Percentiles rank a stretch among this genome's conserved stretches.
Conservation (phyloP, 306 rosid species). For the Prunus fruticosa region DNA sequence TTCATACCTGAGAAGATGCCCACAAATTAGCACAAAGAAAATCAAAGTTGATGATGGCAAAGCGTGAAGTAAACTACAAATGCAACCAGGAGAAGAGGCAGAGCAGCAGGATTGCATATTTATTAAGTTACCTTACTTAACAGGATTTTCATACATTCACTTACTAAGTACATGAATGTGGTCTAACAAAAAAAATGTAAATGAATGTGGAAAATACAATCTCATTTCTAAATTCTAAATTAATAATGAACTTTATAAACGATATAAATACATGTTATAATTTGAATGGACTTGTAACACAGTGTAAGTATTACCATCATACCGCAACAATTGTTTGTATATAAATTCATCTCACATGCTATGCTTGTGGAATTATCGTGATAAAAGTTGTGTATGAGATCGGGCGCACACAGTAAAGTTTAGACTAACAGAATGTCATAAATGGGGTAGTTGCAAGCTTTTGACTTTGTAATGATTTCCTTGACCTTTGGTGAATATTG, state of each 20-base stretch:
- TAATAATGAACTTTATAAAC: too few species aligned
- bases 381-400: neutral
- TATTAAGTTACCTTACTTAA: neutral
- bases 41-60: slow-evolving; percentile 2
- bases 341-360: too few species aligned
- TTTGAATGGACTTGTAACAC: too few species aligned
- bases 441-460: neutral
- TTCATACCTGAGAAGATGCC: slow-evolving; percentile 25
- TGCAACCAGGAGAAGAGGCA: neutral
- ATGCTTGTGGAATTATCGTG: too few species aligned
- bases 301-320: too few species aligned
- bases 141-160: too few species aligned
- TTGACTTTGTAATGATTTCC: neutral
- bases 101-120: neutral
- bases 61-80: neutral
- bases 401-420: neutral
- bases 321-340: too few species aligned
- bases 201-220: too few species aligned
- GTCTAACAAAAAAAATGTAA: too few species aligned
- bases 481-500: neutral
- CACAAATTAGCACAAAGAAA: slow-evolving; percentile 16
- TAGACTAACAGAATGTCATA: neutral
- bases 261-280: too few species aligned
- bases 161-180: too few species aligned
- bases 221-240: too few species aligned